Evolutionary conservation across 2,329 filamentous ascomycete species (phyloP), one percentile per base, ranked within the genome.

Genomic region (Fusarium ramigenum): DNA sequence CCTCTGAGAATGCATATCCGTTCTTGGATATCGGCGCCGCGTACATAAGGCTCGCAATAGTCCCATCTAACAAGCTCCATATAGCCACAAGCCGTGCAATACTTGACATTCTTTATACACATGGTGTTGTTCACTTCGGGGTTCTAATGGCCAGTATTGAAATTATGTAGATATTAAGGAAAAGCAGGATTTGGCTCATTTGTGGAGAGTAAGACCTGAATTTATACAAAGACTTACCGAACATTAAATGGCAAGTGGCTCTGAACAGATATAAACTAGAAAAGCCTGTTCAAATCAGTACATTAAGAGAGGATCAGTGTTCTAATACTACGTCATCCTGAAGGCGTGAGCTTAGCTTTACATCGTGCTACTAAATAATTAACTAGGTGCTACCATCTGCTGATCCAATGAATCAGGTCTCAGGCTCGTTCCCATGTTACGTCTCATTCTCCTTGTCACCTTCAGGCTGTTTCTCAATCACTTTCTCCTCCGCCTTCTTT

Each of bases 361-460:
- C 10, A 12, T n/a, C 5, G 8, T 8, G 23, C 7, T 2, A 18
- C 10, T 4, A 1, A 18, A 7, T 2, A 18, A 40, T 10, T 2
- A 9, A 12, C 7, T 40, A 6, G 23, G 2, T 28, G 23, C 15
- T 9, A 16, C 10, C 19, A 30, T 21, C 10, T 28, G 18, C 7
- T 6, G 9, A 28, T 16, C 1, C 5, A 5, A 18, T n/a, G 3
- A 28, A 5, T 54, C 8, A 18, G 12, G 15, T 3, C 34, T 28
- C 5, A 5, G 1, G 12, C 6, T 21, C 15, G 2, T 54, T n/a
- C 8, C 7, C 34, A 3, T 14, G 10, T 7, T 40, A 3, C 5
- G n/a, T 11, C 19, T 30, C 25, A 40, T 28, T 54, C 19, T 2
- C 14, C 19, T n/a, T 14, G 2, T 5, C 50, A 12, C 8, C 14